A percentile compares a stretch with the other conserved stretches of the same genome.
phyloP scores from a whole-genome alignment of 2,329 filamentous ascomycete genomes.

The Epichloe sibirici region DNA sequence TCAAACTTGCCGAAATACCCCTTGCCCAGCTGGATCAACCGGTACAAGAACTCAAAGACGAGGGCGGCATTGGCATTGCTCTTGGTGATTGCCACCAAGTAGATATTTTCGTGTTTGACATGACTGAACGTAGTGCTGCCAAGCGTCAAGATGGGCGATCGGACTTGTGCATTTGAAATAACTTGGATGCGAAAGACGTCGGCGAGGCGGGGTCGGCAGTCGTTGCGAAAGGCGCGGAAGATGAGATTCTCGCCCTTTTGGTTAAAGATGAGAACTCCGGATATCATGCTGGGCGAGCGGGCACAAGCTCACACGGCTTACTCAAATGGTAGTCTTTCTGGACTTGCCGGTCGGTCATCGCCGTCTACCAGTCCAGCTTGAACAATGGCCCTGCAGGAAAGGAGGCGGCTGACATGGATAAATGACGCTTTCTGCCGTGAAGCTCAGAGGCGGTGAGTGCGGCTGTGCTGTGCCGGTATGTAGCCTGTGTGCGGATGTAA shows the following conservation, averaged over 20 bases:
- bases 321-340: background rate
- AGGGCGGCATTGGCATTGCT: constrained; percentile 98
- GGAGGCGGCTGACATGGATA: background rate
- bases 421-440: constrained; percentile 5
- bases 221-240: constrained; percentile 96
- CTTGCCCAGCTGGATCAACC: constrained; percentile 77
- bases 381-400: background rate
- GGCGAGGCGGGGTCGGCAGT: constrained; percentile 92
- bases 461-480: background rate
- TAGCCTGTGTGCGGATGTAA: too few relatives aligned
- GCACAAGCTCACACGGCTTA: background rate
- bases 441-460: constrained; percentile 6
- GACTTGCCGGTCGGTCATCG: background rate
- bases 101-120: constrained; percentile 99
- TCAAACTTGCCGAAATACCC: constrained; percentile 99
- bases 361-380: background rate
- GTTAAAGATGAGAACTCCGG: constrained; percentile 95
- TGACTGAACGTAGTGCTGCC: constrained; percentile 98
- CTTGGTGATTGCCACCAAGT: constrained; percentile 93
- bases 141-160: constrained; percentile 91
- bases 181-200: constrained; percentile 99
- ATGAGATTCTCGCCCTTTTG: constrained; percentile 99
- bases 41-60: constrained; percentile 95
- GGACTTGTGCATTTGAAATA: constrained; percentile 95
- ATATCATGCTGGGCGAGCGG: constrained; percentile 58